These are phyloP conservation scores for Oenanthe javanica DNA, from an alignment of 140 eudicot species.

Conservation along the genomic window DNA sequence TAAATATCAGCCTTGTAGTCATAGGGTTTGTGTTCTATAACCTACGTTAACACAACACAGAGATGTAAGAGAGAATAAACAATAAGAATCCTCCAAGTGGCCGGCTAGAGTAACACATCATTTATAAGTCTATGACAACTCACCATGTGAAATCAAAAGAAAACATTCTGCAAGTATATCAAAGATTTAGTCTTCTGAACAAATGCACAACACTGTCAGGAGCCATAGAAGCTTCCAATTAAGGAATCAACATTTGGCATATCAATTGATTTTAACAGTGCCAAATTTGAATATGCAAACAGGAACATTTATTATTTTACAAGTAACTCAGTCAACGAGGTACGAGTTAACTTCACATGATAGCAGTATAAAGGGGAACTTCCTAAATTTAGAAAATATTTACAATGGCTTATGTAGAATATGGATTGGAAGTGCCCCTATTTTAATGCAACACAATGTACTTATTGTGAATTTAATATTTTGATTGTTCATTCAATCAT, in stretches of 20 bases:
- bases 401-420: background rate
- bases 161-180: background rate
- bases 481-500: background rate
- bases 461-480: background rate
- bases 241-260: background rate
- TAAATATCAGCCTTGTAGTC: constrained; percentile 77
- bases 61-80: constrained; percentile 5
- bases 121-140: background rate
- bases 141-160: background rate
- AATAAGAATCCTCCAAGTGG: too few relatives aligned
- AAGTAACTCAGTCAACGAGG: background rate
- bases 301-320: background rate
- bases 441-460: background rate
- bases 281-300: background rate
- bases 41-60: constrained; percentile 37
- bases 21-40: constrained; percentile 75
- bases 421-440: background rate
- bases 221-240: background rate
- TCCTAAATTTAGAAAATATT: background rate
- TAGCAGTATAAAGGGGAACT: background rate
- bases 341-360: background rate
- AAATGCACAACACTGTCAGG: background rate
- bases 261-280: background rate
- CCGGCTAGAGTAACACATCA: background rate
- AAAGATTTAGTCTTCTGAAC: background rate